Evolutionary conservation across 2,329 filamentous ascomycete genomes (phyloP), one percentile per base, ranked within the genome.

Genomic region (Neodidymelliopsis sp.): DNA sequence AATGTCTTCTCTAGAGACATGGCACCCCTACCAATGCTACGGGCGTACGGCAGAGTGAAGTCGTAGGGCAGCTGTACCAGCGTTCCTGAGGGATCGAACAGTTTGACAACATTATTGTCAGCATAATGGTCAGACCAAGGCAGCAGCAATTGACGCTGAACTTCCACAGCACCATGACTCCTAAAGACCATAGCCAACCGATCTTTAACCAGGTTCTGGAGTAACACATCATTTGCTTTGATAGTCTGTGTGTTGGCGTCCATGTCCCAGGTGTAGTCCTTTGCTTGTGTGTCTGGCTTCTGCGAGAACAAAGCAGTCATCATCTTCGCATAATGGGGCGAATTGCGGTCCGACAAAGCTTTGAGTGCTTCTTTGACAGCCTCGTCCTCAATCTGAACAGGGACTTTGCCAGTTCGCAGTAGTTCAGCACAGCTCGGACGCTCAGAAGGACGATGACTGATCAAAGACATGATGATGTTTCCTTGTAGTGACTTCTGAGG

Each of bases 41-140:
- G 84, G 18, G 94, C 94, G 69, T 96, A 87, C 1, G 93, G 91
- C 56, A 97, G 80, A 2, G 91, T 96, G 16, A 97, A 78, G 70
- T 99, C 94, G 63, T 90, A 97, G 0, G 94, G 94, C n/a, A 99
- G 76, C 68, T 99, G 94, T 6, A 97, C 79, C 2, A 97, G 79
- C n/a, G 88, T 93, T 2, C 93, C 94, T 53, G 87, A 89, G 2
- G 85, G 80, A 69, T 96, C 91, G 19, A 99, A 78, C 11, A 97
- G 75, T 53, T 90, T 87, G 12, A 95, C 89, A 11, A 88, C 87
- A 60, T 89, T 89, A 67, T 67, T 70, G 31, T 73, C 78, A 22
- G 80, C 77, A 66, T 97, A 97, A 66, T 93, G 86, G 8, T 83
- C 80, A 1, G 92, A 96, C 33, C 88, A 83, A 2, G 94, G 94